Percentiles rank a stretch among this genome's conserved stretches.
Evolutionary conservation across 306 rosid genomes (phyloP).

Genomic region (Cicer arietinum): DNA sequence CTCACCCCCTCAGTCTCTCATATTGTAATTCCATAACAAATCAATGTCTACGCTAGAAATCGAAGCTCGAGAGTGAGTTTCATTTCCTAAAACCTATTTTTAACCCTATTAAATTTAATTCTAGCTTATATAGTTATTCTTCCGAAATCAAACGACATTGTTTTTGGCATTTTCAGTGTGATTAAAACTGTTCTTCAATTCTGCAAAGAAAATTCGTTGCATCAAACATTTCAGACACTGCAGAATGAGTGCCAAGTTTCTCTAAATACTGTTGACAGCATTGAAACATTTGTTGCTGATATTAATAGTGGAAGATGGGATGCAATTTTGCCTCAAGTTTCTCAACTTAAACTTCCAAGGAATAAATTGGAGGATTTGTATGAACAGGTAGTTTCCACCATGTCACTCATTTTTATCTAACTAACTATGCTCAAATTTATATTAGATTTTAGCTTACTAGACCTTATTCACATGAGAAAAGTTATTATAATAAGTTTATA

Average conservation of each 20-base stretch:
- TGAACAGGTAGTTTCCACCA: conserved; percentile 70
- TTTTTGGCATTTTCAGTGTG: conserved; percentile 59
- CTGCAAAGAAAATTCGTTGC: conserved; percentile 93
- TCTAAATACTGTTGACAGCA: conserved; percentile 93
- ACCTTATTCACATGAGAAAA: too few relatives aligned
- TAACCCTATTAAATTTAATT: background rate
- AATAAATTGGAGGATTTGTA: conserved; percentile 95
- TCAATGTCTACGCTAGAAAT: conserved; percentile 93
- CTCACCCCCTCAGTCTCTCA: background rate
- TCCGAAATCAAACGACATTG: too few relatives aligned
- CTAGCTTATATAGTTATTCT: too few relatives aligned
- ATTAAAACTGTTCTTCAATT: conserved; percentile 98
- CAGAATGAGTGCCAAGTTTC: conserved; percentile 99
- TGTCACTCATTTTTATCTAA: too few relatives aligned
- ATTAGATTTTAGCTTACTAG: too few relatives aligned
- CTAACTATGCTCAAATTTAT: too few relatives aligned
- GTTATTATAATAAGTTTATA: too few relatives aligned
- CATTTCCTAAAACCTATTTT: background rate
- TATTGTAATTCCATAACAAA: conserved; percentile 13
- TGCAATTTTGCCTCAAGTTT: conserved; percentile 89
- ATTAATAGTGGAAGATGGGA: conserved; percentile 98
- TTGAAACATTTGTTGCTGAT: conserved; percentile 91
- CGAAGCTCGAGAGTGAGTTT: conserved; percentile 94
- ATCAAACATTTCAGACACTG: conserved; percentile 86
- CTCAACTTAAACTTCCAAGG: conserved; percentile 97